A percentile compares a stretch with the other conserved stretches of the same genome.
Evolutionary conservation across 2,329 filamentous ascomycete species (phyloP).

Genomic region (Paraphaeosphaeria sporulosa): DNA sequence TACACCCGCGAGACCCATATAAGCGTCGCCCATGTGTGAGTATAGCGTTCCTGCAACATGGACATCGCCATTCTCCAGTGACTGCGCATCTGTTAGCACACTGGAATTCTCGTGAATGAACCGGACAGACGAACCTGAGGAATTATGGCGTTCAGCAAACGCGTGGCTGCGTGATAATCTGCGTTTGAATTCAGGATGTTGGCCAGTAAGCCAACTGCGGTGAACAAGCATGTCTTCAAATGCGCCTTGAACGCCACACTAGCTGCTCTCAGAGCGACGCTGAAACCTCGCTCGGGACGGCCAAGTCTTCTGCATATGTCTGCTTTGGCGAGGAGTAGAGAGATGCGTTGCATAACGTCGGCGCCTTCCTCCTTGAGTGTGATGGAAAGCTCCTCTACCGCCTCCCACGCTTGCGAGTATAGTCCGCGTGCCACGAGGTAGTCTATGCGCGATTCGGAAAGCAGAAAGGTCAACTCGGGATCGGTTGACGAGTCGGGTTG

Average conservation of each 20-base stretch:
- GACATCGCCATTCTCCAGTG: constrained; percentile 72
- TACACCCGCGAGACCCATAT: constrained; percentile 77
- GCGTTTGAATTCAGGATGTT: constrained; percentile 73
- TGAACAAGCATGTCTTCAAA: constrained; percentile 75
- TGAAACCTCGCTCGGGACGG: constrained; percentile 77
- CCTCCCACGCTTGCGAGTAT: constrained; percentile 61
- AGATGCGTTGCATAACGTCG: constrained; percentile 73
- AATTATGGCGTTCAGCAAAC: constrained; percentile 72
- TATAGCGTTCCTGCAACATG: constrained; percentile 72
- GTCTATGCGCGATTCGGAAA: constrained; percentile 68
- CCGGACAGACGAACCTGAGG: constrained; percentile 65
- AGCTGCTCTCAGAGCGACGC: constrained; percentile 76
- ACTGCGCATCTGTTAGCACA: constrained; percentile 29
- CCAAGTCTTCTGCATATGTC: constrained; percentile 72
- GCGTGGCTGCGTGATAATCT: constrained; percentile 72
- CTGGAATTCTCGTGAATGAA: background rate
- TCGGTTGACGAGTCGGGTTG: constrained; percentile 61
- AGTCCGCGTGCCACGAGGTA: constrained; percentile 63
- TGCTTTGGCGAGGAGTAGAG: constrained; percentile 76
- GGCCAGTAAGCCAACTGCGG: constrained; percentile 71
- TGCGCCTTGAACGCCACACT: constrained; percentile 75
- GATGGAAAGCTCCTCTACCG: constrained; percentile 61
- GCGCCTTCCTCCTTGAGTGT: constrained; percentile 62
- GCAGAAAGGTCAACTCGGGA: constrained; percentile 65
- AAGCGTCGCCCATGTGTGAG: constrained; percentile 74